Evolutionary conservation across 345 rosid genomes (phyloP).

Genomic region (Camelina hispida): DNA sequence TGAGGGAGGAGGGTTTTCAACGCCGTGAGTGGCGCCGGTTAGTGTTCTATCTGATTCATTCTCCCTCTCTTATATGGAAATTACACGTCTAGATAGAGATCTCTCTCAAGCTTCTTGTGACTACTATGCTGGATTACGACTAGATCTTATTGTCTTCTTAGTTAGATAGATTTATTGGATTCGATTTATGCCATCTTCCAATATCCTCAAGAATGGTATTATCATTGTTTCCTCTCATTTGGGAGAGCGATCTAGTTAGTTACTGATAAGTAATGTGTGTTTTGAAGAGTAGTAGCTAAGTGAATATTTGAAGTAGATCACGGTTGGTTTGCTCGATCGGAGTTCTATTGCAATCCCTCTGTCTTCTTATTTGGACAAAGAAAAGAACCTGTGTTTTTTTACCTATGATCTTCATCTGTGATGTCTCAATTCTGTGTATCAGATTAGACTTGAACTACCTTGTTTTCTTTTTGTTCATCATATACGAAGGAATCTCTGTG

Average conservation of each 20-base stretch:
- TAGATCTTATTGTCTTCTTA: slow-evolving; percentile 18
- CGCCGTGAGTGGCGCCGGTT: slow-evolving; percentile 86
- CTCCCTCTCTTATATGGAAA: too few species aligned
- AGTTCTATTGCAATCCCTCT: background rate
- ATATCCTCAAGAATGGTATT: background rate
- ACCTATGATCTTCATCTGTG: slow-evolving; percentile 1
- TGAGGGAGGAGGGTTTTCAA: slow-evolving; percentile 72
- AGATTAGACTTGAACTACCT: slow-evolving; percentile 5
- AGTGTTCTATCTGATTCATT: slow-evolving; percentile 34
- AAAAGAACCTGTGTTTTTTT: too few species aligned
- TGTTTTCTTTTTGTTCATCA: slow-evolving; percentile 3
- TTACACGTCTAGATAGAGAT: background rate
- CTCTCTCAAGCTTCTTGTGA: slow-evolving; percentile 22
- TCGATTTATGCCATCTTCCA: slow-evolving; percentile 10
- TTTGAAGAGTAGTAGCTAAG: slow-evolving; percentile 1
- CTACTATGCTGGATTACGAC: background rate
- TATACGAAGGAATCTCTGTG: background rate
- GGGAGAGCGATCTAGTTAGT: background rate
- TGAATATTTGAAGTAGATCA: background rate
- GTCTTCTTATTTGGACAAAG: too few species aligned
- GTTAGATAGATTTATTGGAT: background rate
- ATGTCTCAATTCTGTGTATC: slow-evolving; percentile 1
- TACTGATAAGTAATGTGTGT: background rate
- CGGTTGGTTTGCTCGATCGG: background rate
- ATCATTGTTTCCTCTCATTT: slow-evolving; percentile 1